phyloP scores from a whole-genome alignment of 495 filamentous ascomycete species.

The Xylaria telfairii region DNA sequence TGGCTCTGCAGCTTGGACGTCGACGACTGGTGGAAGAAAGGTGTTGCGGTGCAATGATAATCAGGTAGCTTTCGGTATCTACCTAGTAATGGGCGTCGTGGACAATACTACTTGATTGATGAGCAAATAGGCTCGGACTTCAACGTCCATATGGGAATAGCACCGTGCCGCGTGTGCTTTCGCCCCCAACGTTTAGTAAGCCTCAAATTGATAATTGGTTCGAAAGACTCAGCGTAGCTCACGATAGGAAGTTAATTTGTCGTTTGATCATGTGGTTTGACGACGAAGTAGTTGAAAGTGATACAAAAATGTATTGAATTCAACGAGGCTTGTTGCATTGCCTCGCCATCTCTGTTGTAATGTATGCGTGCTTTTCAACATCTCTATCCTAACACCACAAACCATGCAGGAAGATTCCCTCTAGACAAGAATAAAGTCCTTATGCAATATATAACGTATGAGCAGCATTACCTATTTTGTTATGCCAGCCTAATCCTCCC shows the following conservation, averaged over 20 bases:
- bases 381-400: background rate
- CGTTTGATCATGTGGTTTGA: background rate
- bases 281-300: background rate
- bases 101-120: background rate
- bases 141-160: background rate
- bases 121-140: background rate
- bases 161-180: background rate
- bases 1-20: background rate
- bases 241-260: background rate
- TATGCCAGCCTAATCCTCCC: conserved; percentile 34
- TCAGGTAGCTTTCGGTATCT: background rate
- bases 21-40: background rate
- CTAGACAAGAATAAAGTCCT: background rate
- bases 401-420: background rate
- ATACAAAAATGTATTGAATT: background rate
- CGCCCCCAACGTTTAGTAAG: background rate
- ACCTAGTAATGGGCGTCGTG: background rate
- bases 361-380: background rate
- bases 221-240: background rate
- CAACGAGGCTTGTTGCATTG: background rate
- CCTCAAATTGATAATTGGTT: background rate
- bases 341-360: background rate
- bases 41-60: background rate
- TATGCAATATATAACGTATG: background rate
- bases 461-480: background rate